Conservation (phyloP, 176 grass and related monocot species). For the Raddia guianensis region DNA sequence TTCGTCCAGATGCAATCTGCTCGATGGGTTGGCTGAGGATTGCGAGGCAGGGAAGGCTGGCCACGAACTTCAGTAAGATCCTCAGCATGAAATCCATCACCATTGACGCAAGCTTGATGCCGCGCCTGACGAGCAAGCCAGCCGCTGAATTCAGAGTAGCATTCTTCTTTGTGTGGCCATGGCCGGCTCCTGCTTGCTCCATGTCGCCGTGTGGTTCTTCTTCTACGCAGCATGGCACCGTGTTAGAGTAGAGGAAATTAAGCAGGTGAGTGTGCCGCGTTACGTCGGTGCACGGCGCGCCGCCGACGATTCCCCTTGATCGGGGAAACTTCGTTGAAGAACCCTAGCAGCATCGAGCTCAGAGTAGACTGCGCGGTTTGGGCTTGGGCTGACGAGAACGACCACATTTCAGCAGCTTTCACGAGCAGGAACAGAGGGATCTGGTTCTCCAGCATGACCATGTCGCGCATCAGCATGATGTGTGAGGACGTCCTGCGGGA, state of each 20-base stretch:
- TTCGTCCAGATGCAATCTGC: conserved; percentile 28
- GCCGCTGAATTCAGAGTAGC: conserved; percentile 1
- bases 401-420: conserved; percentile 43
- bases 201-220: conserved; percentile 29
- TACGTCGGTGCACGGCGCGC: conserved; percentile 32
- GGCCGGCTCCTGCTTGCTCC: conserved; percentile 15
- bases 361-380: neutral
- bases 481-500: conserved; percentile 31
- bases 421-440: conserved; percentile 70
- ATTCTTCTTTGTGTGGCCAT: neutral
- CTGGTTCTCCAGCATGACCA: conserved; percentile 83
- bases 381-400: neutral
- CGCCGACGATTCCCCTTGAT: neutral
- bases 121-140: conserved; percentile 30
- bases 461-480: conserved; percentile 52
- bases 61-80: conserved; percentile 41
- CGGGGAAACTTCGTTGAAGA: conserved; percentile 58
- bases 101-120: conserved; percentile 37
- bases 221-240: conserved; percentile 5
- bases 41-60: conserved; percentile 57
- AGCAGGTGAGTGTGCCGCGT: conserved; percentile 54
- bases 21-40: conserved; percentile 51
- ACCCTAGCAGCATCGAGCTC: conserved; percentile 48
- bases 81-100: conserved; percentile 36
- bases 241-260: conserved; percentile 65